Percentiles rank a stretch among this genome's conserved stretches.
Evolutionary conservation across 83 land plant genomes (phyloP).

Genomic region (Thuja plicata): DNA sequence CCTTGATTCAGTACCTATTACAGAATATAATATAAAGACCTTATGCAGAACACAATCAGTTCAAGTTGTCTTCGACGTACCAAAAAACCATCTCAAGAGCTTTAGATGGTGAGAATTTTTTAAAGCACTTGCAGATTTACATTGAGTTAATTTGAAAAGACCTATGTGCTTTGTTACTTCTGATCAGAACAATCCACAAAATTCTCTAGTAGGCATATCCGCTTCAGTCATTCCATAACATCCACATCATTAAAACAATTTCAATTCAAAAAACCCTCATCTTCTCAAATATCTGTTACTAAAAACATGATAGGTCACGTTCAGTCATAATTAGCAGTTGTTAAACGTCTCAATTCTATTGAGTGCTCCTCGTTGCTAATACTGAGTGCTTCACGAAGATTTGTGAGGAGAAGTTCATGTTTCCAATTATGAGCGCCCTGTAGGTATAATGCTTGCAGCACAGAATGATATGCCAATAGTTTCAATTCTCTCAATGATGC

Average conservation of each 20-base stretch:
- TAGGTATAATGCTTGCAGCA: background rate
- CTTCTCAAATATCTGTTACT: background rate
- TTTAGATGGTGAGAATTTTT: background rate
- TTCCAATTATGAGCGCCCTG: slow-evolving; percentile 14
- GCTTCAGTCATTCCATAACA: background rate
- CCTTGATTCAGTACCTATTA: background rate
- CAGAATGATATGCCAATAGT: slow-evolving; percentile 3
- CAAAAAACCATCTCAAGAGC: background rate
- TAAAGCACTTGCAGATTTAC: background rate
- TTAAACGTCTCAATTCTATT: background rate
- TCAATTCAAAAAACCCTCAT: background rate
- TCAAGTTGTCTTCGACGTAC: background rate
- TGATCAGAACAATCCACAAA: background rate
- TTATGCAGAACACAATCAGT: background rate
- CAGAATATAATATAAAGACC: background rate
- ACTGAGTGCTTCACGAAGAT: slow-evolving; percentile 6
- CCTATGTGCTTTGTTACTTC: background rate
- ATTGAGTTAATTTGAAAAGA: background rate
- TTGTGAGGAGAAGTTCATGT: slow-evolving; percentile 2
- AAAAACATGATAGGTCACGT: background rate
- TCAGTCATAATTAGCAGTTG: background rate
- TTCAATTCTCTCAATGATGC: background rate
- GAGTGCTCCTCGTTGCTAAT: slow-evolving; percentile 14
- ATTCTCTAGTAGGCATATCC: background rate
- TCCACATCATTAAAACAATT: background rate